These are phyloP conservation scores for Millerozyma miso DNA, from an alignment of 805 yeast species.

Conservation along the genomic window DNA sequence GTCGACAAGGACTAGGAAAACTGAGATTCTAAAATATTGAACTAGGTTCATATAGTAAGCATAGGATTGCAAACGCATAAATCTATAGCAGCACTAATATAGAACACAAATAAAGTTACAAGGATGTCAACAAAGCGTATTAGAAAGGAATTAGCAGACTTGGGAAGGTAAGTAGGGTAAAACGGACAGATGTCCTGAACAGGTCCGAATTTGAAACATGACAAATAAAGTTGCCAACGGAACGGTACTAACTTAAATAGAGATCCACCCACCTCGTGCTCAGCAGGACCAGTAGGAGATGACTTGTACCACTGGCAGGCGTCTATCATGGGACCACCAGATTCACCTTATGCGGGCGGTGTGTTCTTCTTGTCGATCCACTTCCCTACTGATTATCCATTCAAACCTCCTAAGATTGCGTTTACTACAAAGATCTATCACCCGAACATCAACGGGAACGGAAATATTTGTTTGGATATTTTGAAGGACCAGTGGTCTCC, in stretches of 20 bases:
- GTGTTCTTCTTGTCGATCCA: constrained; percentile 94
- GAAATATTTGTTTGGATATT: constrained; percentile 94
- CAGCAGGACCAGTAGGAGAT: constrained; percentile 98
- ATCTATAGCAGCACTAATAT: not conserved
- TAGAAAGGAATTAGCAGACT: constrained; percentile 89
- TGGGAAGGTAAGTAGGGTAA: constrained; percentile 68
- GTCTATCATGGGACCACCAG: constrained; percentile 98
- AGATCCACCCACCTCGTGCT: constrained; percentile 98
- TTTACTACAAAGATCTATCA: constrained; percentile 96
- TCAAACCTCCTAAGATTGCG: constrained; percentile 88
- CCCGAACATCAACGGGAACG: constrained; percentile 94
- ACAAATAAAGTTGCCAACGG: not conserved
- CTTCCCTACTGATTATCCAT: constrained; percentile 99
- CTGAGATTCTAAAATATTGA: not conserved
- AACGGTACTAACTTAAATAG: constrained; percentile 36
- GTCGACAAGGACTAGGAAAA: not conserved
- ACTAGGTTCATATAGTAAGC: not conserved
- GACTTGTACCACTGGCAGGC: constrained; percentile 99
- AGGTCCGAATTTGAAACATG: not conserved
- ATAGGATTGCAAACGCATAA: not conserved
- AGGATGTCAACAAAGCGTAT: constrained; percentile 93
- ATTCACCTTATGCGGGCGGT: constrained; percentile 85
- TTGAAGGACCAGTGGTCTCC: constrained; percentile 99
- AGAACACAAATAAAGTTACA: constrained; percentile 2
- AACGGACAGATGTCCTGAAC: not conserved